Evolutionary conservation across 225 moss, liverwort and hornwort species (phyloP).

Genomic region (Polytrichum commune): DNA sequence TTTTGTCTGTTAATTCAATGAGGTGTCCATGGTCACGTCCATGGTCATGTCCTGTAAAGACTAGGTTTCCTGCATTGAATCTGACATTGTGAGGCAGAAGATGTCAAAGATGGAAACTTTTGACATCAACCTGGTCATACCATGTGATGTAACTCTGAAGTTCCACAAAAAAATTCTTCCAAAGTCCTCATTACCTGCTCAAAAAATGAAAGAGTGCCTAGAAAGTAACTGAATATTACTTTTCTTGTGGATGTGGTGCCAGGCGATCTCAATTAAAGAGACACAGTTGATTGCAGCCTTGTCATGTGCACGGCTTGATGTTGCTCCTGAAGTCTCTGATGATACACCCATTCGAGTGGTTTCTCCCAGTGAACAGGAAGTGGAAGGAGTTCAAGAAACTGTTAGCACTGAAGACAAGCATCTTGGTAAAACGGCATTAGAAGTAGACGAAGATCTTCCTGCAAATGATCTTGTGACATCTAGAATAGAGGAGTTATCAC

Average conservation of each 20-base stretch:
- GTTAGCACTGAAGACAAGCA: constrained; percentile 3
- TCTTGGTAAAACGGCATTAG: background rate
- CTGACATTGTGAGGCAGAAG: no score
- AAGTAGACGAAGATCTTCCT: background rate
- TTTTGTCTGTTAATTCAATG: no score
- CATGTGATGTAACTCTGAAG: no score
- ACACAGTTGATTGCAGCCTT: constrained; percentile 63
- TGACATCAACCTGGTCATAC: no score
- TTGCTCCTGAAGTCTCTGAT: constrained; percentile 13
- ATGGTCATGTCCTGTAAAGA: no score
- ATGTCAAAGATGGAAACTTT: no score
- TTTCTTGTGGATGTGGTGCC: constrained; percentile 12
- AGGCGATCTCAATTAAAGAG: constrained; percentile 88
- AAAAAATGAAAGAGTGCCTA: background rate
- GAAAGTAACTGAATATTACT: background rate
- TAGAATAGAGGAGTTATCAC: background rate
- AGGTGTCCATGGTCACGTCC: no score
- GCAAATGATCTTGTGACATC: background rate
- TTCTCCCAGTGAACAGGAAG: constrained; percentile 33
- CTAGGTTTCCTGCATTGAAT: no score
- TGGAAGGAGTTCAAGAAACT: constrained; percentile 2
- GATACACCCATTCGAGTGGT: constrained; percentile 50
- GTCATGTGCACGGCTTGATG: constrained; percentile 41
- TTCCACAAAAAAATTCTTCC: no score
- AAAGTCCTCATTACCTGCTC: background rate